Base-by-base conservation (phyloP, 208 protist species). In the Acanthamoeba royreba region DNA sequence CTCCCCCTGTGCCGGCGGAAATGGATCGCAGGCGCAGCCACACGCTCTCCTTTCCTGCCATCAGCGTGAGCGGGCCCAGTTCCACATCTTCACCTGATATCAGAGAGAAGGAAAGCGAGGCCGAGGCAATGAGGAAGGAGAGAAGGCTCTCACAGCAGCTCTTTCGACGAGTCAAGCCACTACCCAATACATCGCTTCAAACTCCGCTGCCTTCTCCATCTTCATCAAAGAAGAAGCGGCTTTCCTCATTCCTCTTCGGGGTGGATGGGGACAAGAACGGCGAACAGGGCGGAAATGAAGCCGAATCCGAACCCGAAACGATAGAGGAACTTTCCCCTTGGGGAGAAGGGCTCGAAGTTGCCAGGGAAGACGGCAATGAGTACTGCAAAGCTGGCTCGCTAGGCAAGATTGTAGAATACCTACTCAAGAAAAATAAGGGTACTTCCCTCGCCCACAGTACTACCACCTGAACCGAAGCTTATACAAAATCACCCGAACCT, bases 401-500 rank as follows among this genome's bases (percentile, higher is more conserved):
- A 28, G 79, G 79, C 9, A 88, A 88, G 79, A 55, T 88, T 4
- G 79, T 88, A 47, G 79, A 88, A 61, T 88, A 61, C 22, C n/a
- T 88, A 11, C 79, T 88, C 46, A 88, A 88, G 79, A 88, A 49
- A 33, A 43, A 19, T 38, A 53, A 53, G 33, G 79, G 49, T 61
- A 61, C 1, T 22, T 61, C 22, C 15, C 22, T 38, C 42, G 22
- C 9, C 63, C 4, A 22, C 7, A 42, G 49, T 55, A 25, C 19
- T 55, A 19, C 13, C 49, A n/a, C n/a, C n/a, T n/a, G n/a, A n/a
- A n/a, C n/a, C n/a, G n/a, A n/a, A n/a, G n/a, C n/a, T n/a, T n/a
- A 55, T 55, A 9, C 19, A 55, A 25, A 9, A 55, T 55, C 49
- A 25, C 49, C 49, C 49, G 13, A 19, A 9, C 49, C 49, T 55